phyloP scores from a whole-genome alignment of 805 yeast species.

The Maudiozyma bulderi region DNA sequence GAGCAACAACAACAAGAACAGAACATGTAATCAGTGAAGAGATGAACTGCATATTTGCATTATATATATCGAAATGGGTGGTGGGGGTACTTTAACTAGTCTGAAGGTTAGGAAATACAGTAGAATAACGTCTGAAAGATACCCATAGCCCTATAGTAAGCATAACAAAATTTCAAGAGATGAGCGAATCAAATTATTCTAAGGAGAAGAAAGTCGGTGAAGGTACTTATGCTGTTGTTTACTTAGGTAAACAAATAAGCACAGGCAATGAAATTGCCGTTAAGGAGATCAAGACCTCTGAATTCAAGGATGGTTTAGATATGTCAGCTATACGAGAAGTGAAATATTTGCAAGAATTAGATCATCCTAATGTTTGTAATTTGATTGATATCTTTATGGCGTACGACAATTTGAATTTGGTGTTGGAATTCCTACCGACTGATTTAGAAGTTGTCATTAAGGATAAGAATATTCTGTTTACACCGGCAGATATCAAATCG shows the following conservation, averaged over 20 bases:
- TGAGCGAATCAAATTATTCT: slow-evolving; percentile 2
- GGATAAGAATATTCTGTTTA: slow-evolving; percentile 65
- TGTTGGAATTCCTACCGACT: slow-evolving; percentile 85
- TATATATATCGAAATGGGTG: too few species aligned
- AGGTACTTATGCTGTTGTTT: slow-evolving; percentile 97
- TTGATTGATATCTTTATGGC: slow-evolving; percentile 77
- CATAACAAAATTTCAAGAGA: neutral
- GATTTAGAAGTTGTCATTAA: slow-evolving; percentile 86
- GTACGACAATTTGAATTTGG: slow-evolving; percentile 59
- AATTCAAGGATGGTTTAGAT: slow-evolving; percentile 91
- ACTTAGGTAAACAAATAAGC: slow-evolving; percentile 53
- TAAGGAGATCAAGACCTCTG: slow-evolving; percentile 89
- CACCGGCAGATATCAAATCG: slow-evolving; percentile 79
- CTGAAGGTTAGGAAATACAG: too few species aligned
- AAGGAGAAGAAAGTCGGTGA: slow-evolving; percentile 87
- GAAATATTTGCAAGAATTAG: slow-evolving; percentile 74
- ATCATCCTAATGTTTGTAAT: slow-evolving; percentile 75
- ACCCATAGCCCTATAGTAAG: too few species aligned
- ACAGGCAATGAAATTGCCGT: slow-evolving; percentile 63
- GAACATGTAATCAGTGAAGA: too few species aligned
- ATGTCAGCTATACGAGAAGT: slow-evolving; percentile 96
- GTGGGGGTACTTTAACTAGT: too few species aligned
- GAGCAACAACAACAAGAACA: too few species aligned
- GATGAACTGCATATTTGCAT: too few species aligned
- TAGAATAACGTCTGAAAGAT: too few species aligned